These are phyloP conservation scores for Cylindricascospora bacillispora DNA, from an alignment of 1,139 yeast species.

Conservation along the genomic window DNA sequence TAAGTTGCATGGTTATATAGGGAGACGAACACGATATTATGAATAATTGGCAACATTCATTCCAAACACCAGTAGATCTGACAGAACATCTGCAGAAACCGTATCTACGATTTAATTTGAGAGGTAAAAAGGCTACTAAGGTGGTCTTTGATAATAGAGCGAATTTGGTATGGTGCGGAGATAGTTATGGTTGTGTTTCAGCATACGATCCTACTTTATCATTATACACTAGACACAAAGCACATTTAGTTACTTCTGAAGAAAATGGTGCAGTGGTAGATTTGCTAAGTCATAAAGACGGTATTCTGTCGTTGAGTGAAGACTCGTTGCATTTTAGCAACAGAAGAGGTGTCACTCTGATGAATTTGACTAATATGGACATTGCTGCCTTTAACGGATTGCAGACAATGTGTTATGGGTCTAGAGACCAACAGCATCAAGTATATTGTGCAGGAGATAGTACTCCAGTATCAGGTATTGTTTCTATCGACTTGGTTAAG, in stretches of 20 bases:
- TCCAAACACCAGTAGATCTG: conserved; percentile 19
- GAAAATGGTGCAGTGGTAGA: conserved; percentile 31
- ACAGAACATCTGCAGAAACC: conserved; percentile 23
- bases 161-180: conserved; percentile 84
- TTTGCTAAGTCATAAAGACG: conserved; percentile 41
- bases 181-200: conserved; percentile 36
- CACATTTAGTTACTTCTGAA: conserved; percentile 27
- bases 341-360: conserved; percentile 42
- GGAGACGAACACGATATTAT: conserved; percentile 7
- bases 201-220: conserved; percentile 29
- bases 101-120: conserved; percentile 19
- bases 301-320: conserved; percentile 45
- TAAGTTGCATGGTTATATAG: too few relatives aligned
- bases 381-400: conserved; percentile 28
- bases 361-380: conserved; percentile 28
- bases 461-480: conserved; percentile 28
- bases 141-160: conserved; percentile 51
- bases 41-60: conserved; percentile 27
- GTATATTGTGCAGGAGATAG: conserved; percentile 38
- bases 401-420: conserved; percentile 27
- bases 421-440: conserved; percentile 19
- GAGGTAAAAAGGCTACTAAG: conserved; percentile 20
- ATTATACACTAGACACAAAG: conserved; percentile 37
- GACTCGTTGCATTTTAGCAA: conserved; percentile 42
- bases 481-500: conserved; percentile 50